Evolutionary conservation across 495 filamentous ascomycete genomes (phyloP).

Genomic region (Lineolata rhizophorae): DNA sequence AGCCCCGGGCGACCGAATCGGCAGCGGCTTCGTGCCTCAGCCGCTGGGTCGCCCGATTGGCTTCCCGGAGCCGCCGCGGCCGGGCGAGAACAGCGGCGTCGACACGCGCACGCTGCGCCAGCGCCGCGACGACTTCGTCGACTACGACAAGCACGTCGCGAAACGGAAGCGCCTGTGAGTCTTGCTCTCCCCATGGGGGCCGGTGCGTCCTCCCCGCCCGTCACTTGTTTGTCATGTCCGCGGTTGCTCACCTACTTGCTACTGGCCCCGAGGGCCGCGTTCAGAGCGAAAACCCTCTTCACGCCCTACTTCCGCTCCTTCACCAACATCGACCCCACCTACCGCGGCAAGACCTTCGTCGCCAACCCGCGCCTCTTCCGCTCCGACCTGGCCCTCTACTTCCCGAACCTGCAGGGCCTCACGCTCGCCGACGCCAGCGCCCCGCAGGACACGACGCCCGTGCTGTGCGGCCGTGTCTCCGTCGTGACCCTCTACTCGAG

Average conservation of each 20-base stretch:
- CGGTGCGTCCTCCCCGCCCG: no score
- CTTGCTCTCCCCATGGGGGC: no score
- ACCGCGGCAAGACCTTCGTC: constrained; percentile 74
- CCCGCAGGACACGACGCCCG: constrained; percentile 41
- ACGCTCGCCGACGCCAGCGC: constrained; percentile 35
- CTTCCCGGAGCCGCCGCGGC: constrained; percentile 40
- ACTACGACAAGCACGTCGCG: constrained; percentile 63
- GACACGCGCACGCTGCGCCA: constrained; percentile 43
- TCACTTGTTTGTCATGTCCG: no score
- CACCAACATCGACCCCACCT: constrained; percentile 53
- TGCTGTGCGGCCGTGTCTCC: constrained; percentile 46
- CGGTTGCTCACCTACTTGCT: no score
- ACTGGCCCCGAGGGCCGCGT: no score
- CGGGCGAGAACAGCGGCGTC: constrained; percentile 61
- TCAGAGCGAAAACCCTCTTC: no score
- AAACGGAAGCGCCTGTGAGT: constrained; percentile 49
- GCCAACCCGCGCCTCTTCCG: constrained; percentile 59
- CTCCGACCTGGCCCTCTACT: constrained; percentile 55
- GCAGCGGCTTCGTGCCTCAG: no score
- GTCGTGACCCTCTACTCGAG: constrained; percentile 64
- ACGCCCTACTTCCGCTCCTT: constrained; percentile 76
- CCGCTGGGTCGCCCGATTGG: constrained; percentile 65
- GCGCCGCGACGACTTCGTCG: constrained; percentile 56
- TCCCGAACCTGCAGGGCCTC: constrained; percentile 71
- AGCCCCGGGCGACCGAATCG: no score